These are phyloP conservation scores for Heimioporus sp. DNA, from an alignment of 768 basidiomycete species.

Conservation along the genomic window DNA sequence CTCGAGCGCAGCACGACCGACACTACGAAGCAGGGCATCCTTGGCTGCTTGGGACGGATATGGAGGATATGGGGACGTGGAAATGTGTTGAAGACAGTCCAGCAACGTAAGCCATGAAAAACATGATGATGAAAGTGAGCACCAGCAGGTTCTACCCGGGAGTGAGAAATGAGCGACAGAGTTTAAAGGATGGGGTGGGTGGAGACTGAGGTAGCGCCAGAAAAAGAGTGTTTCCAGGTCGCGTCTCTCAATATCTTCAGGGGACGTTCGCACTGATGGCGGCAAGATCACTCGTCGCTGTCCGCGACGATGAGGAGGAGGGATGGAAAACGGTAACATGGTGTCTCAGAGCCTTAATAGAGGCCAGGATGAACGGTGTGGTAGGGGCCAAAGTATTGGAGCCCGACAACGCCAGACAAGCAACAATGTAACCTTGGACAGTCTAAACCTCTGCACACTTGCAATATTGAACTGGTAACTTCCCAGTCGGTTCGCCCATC, in stretches of 20 bases:
- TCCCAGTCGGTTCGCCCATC: no score
- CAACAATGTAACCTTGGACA: no score
- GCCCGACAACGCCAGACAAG: no score
- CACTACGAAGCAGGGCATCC: conserved; percentile 49
- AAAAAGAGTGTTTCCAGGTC: conserved; percentile 5
- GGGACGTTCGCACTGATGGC: conserved; percentile 21
- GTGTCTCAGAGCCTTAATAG: no score
- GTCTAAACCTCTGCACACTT: no score
- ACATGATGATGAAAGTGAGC: conserved; percentile 60
- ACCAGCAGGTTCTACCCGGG: conserved; percentile 52
- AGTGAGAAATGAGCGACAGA: conserved; percentile 66
- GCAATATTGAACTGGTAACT: no score
- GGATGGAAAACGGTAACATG: no score
- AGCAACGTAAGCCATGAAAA: conserved; percentile 76
- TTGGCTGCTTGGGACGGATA: conserved; percentile 43
- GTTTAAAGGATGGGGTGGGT: conserved; percentile 50
- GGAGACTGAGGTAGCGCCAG: conserved; percentile 15
- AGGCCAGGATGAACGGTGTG: no score
- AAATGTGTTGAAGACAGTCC: conserved; percentile 79
- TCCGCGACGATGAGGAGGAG: conserved; percentile 21
- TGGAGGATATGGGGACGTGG: conserved; percentile 51
- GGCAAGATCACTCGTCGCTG: conserved; percentile 29
- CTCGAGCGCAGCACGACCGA: no score
- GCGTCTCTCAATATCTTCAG: conserved; percentile 17
- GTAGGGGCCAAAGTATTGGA: no score